These are phyloP conservation scores for Hsuehochloa calcarea DNA, from an alignment of 176 grass and related monocot genomes.

Conservation along the genomic window DNA sequence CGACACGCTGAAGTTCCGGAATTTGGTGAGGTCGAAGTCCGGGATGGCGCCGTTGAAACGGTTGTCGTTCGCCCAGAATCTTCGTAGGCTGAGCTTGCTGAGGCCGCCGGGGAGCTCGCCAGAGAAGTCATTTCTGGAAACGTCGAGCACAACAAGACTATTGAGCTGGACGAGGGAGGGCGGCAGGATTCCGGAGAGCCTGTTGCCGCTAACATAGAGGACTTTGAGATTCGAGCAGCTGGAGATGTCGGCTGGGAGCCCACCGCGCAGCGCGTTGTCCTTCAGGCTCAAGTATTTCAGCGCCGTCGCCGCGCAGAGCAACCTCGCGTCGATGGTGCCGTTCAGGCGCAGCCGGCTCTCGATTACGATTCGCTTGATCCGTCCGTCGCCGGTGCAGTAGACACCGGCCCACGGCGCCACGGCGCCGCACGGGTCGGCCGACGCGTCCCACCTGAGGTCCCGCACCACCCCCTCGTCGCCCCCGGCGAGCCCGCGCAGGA, in stretches of 20 bases:
- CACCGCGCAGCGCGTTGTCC: constrained; percentile 31
- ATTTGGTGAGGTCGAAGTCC: constrained; percentile 20
- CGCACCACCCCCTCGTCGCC: neutral
- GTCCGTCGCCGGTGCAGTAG: neutral
- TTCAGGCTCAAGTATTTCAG: constrained; percentile 5
- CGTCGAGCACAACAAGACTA: constrained; percentile 17
- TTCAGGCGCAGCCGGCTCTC: neutral
- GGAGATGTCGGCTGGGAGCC: constrained; percentile 29
- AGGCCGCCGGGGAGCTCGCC: constrained; percentile 38
- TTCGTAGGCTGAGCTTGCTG: neutral
- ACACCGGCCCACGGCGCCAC: no score
- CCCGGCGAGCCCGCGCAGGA: neutral
- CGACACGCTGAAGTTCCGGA: constrained; percentile 5
- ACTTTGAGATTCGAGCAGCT: constrained; percentile 19
- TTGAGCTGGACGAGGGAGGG: neutral
- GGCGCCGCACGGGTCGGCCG: constrained; percentile 9
- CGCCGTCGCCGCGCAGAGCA: constrained; percentile 36
- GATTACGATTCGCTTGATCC: neutral
- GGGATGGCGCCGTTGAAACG: constrained; percentile 46
- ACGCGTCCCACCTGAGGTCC: constrained; percentile 12
- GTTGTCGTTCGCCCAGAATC: constrained; percentile 38
- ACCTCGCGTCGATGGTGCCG: constrained; percentile 43
- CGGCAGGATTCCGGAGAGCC: constrained; percentile 45
- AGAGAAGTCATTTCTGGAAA: constrained; percentile 51
- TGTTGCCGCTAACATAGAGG: constrained; percentile 24